These are phyloP conservation scores for Strobilomyces confusus DNA, from an alignment of 768 basidiomycete genomes.

Conservation along the genomic window DNA sequence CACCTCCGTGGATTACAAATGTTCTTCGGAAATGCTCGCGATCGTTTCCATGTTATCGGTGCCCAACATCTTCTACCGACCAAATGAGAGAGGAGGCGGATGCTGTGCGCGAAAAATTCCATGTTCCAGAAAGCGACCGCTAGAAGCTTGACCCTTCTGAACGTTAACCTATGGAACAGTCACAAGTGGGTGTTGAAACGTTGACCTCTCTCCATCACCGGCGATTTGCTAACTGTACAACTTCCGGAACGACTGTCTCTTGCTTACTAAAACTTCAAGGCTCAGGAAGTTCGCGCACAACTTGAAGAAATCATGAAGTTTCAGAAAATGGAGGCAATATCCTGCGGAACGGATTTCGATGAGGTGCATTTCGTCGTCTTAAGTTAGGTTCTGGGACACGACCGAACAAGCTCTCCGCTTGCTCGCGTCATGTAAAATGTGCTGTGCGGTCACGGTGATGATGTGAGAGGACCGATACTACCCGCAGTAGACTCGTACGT, in stretches of 20 bases:
- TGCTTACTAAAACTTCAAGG: conserved; percentile 96
- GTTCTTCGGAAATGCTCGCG: conserved; percentile 94
- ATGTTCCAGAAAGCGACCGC: conserved; percentile 97
- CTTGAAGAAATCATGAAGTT: conserved; percentile 99
- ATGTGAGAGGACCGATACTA: too few relatives aligned
- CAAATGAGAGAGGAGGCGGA: conserved; percentile 98
- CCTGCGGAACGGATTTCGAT: conserved; percentile 94
- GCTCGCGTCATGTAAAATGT: too few relatives aligned
- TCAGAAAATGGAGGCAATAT: conserved; percentile 93
- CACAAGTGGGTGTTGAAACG: conserved; percentile 71
- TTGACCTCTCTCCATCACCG: not conserved
- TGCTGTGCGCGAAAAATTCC: conserved; percentile 96
- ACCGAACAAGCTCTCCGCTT: not conserved
- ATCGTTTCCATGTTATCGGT: conserved; percentile 99
- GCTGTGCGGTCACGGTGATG: too few relatives aligned
- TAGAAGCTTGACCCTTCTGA: conserved; percentile 87
- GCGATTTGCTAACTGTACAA: conserved; percentile 35
- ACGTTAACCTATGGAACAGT: conserved; percentile 97
- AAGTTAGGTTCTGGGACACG: not conserved
- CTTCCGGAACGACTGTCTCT: conserved; percentile 91
- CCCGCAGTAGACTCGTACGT: too few relatives aligned
- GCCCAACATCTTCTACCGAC: conserved; percentile 95
- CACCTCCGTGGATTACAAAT: conserved; percentile 81
- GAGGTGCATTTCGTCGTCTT: conserved; percentile 39
- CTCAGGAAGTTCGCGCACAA: conserved; percentile 91